Base-by-base conservation (phyloP, 75 land plant genomes). In the Chamaecyparis obtusa region DNA sequence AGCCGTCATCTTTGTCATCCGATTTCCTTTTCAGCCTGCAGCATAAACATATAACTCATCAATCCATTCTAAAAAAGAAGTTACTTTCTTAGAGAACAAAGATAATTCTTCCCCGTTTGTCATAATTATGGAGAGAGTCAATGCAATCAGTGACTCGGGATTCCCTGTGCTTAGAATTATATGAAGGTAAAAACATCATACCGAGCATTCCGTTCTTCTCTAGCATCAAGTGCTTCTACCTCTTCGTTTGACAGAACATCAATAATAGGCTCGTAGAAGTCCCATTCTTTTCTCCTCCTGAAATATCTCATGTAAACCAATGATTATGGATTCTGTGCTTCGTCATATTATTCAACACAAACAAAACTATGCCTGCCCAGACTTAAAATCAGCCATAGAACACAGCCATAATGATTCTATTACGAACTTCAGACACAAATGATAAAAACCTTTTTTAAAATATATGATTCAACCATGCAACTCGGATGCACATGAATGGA, bases 211-310 rank as follows among this genome's bases (percentile, higher is more conserved):
- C 90, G 89, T 69, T 94, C 98, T 89, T 95, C 96, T 87, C 87
- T 94, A 49, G 96, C 95, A 87, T 97, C 94, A n/a, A 97, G 92
- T 60, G 94, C 95, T 85, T 92, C 94, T 0, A 92, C 93, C 85
- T 97, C 99, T 88, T 96, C 96, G 44, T 90, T 89, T 55, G 96
- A 95, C 48, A 97, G 85, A 60, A 96, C 81, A 86, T 97, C 98
- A 39, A 97, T 94, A 78, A 91, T 86, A 30, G 99, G 99, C 85
- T 97, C 97, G 89, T 93, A 97, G 33, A 92, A 57, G 83, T 96
- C 96, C 97, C 96, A 95, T 46, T 97, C 99, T 84, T 89, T 97
- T 80, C 94, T 93, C 86, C 93, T 95, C 94, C 99, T 96, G 90
- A 44, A 27, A n/a, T n/a, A 81, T 15, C 32, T 13, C 76, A 3